phyloP scores from a whole-genome alignment of 2,329 filamentous ascomycete genomes.

The Claviceps africana region DNA sequence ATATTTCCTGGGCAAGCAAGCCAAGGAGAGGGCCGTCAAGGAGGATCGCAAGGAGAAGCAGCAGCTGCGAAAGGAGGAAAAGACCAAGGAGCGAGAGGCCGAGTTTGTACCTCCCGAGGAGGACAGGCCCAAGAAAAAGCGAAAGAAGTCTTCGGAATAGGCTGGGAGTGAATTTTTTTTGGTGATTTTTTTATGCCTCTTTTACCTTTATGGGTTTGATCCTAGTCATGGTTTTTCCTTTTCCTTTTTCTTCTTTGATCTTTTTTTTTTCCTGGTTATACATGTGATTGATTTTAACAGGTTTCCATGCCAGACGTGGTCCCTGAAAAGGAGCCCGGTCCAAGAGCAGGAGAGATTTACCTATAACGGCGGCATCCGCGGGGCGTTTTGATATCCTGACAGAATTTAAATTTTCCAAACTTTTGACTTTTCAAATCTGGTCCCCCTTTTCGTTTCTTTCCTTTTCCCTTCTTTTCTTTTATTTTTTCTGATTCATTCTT shows the following conservation, averaged over 20 bases:
- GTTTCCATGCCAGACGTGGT: not conserved
- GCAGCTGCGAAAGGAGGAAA: constrained; percentile 75
- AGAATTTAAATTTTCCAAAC: not conserved
- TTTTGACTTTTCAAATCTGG: too few relatives aligned
- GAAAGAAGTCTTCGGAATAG: constrained; percentile 36
- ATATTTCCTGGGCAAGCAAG: constrained; percentile 88
- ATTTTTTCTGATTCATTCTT: too few relatives aligned
- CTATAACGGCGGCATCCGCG: constrained; percentile 3
- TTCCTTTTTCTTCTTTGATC: not conserved
- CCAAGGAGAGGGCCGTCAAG: constrained; percentile 70
- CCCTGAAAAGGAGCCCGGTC: not conserved
- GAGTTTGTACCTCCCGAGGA: constrained; percentile 84
- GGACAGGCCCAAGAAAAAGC: constrained; percentile 48
- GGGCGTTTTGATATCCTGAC: constrained; percentile 7
- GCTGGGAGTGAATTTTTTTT: not conserved
- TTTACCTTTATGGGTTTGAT: not conserved
- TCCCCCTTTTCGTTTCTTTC: too few relatives aligned
- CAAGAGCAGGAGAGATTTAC: not conserved
- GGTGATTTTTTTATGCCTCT: not conserved
- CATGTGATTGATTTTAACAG: not conserved
- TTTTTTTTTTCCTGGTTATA: not conserved
- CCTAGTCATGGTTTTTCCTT: not conserved
- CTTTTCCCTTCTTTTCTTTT: too few relatives aligned
- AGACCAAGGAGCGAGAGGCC: constrained; percentile 68
- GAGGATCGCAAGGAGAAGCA: constrained; percentile 75